phyloP scores from a whole-genome alignment of 2,329 filamentous ascomycete species.

The Aspergillus tamarii region DNA sequence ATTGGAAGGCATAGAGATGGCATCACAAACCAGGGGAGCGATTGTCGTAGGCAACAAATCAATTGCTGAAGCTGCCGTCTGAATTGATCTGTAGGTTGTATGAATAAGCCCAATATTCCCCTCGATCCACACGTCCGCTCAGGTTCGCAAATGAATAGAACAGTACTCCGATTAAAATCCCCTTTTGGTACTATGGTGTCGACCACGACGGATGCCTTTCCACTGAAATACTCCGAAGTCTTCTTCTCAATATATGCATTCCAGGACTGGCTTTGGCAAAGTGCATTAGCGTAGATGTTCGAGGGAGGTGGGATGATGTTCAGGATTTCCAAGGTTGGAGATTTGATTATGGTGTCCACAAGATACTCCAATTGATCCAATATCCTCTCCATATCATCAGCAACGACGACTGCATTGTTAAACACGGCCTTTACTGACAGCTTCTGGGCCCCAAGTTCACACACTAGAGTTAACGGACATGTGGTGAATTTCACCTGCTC shows the following conservation, averaged over 20 bases:
- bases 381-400: neutral
- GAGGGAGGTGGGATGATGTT: neutral
- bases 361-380: slow-evolving; percentile 7
- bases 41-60: neutral
- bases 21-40: neutral
- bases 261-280: neutral
- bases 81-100: neutral
- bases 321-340: neutral
- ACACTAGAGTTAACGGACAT: neutral
- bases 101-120: neutral
- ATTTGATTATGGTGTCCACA: neutral
- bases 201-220: neutral
- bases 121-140: no score
- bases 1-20: neutral
- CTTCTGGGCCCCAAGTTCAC: neutral
- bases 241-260: neutral
- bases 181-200: neutral
- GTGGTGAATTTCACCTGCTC: neutral
- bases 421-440: neutral
- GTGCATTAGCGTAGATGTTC: no score
- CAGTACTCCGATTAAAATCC: neutral
- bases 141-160: neutral
- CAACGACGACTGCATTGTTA: neutral
- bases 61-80: neutral
- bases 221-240: neutral